Percentiles rank a stretch among this genome's conserved stretches.
Evolutionary conservation across 106 monocot species (phyloP).

Genomic region (Dactylorhiza incarnata): DNA sequence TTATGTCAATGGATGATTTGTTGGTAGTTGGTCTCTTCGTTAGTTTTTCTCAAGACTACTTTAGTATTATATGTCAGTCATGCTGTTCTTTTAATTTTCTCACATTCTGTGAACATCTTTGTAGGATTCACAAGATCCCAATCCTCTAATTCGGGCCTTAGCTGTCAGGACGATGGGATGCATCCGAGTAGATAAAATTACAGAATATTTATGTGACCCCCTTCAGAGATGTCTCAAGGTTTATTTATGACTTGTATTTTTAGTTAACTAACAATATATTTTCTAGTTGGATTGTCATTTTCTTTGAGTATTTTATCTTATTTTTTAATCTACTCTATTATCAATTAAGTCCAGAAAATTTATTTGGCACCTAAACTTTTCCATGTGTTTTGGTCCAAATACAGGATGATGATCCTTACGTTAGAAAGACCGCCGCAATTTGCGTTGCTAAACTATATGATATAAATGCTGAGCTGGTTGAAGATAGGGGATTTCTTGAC

Average conservation of each 20-base stretch:
- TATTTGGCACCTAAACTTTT: not conserved
- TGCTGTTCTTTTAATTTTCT: not conserved
- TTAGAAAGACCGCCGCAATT: constrained; percentile 92
- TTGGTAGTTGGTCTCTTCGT: not conserved
- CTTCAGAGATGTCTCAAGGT: constrained; percentile 99
- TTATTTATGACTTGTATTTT: not conserved
- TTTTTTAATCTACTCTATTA: not conserved
- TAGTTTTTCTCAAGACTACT: not conserved
- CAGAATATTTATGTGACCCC: constrained; percentile 96
- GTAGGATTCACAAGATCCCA: constrained; percentile 98
- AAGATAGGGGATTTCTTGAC: constrained; percentile 93
- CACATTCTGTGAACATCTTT: constrained; percentile 5
- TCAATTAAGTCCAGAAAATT: constrained; percentile 2
- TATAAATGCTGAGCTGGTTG: constrained; percentile 97
- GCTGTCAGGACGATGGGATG: constrained; percentile 99
- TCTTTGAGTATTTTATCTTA: not conserved
- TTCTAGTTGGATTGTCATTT: not conserved
- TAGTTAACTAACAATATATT: not conserved
- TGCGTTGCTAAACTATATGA: constrained; percentile 97
- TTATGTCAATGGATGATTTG: not conserved
- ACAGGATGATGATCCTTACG: constrained; percentile 99
- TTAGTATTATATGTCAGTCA: not conserved
- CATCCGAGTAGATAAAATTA: constrained; percentile 99
- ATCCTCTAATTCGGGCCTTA: constrained; percentile 96
- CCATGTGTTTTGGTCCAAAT: constrained; percentile 3